Percentiles rank a stretch among this genome's conserved stretches.
phyloP scores from a whole-genome alignment of 2,329 filamentous ascomycete species.

The Aureobasidium namibiae region DNA sequence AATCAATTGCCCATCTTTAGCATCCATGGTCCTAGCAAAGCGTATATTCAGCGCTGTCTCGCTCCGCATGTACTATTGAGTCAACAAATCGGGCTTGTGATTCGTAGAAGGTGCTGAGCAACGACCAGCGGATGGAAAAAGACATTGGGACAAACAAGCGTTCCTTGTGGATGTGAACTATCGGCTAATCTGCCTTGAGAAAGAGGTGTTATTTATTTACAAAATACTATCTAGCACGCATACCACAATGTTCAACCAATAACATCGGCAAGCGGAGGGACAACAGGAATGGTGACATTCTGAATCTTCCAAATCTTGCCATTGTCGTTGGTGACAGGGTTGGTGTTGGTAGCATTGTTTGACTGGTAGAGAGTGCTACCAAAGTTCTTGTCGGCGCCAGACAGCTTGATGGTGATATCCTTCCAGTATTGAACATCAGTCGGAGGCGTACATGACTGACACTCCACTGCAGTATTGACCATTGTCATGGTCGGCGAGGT shows the following conservation, averaged over 20 bases:
- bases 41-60: background rate
- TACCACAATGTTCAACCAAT: background rate
- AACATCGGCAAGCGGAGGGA: slow-evolving; percentile 1
- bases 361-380: slow-evolving; percentile 1
- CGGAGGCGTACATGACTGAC: slow-evolving; percentile 10
- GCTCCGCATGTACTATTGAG: background rate
- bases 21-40: background rate
- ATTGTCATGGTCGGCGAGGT: slow-evolving; percentile 4
- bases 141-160: too few species aligned
- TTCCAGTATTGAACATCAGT: slow-evolving; percentile 9
- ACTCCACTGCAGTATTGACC: slow-evolving; percentile 13
- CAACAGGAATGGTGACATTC: slow-evolving; percentile 14
- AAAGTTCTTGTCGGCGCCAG: slow-evolving; percentile 10
- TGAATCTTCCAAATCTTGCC: slow-evolving; percentile 15
- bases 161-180: background rate
- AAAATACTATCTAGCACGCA: background rate
- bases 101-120: background rate
- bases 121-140: background rate
- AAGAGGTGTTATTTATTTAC: background rate
- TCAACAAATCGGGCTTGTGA: too few species aligned
- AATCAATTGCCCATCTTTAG: background rate
- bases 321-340: slow-evolving; percentile 3
- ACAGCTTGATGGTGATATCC: slow-evolving; percentile 13
- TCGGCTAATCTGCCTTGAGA: background rate
- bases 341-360: slow-evolving; percentile 7